Evolutionary conservation across 345 rosid genomes (phyloP), one percentile per base, ranked within the genome.

Genomic region (Eucalyptus cloeziana): DNA sequence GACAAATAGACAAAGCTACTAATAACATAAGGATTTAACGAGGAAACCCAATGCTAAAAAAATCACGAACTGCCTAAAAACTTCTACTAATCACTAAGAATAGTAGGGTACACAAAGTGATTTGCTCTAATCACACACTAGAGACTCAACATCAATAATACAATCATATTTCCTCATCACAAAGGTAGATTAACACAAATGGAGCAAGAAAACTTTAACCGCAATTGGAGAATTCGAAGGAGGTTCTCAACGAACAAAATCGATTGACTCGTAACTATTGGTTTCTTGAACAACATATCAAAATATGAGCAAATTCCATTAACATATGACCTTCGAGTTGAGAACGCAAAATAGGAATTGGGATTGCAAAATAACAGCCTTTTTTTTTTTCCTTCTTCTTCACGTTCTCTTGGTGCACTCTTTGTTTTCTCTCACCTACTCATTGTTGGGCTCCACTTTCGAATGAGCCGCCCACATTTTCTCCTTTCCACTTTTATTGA

Each of bases 251-350:
- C 0, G 13, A 56, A 56, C 27, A 9, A 56, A 56, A 24, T 24
- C 3, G 3, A 2, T 56, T 1, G 3, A 56, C 5, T 24, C 2
- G 6, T 56, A 56, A 56, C 3, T 9, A 1, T 56, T 24, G 30
- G 6, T 56, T 56, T 56, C 13, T 9, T 56, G 62, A 56, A 56
- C 13, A 22, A 24, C 2, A 56, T 22, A 10, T 24, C 27, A 0
- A 22, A 56, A 56, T 56, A 22, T 56, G 27, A 56, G 62, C 3
- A 22, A 24, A 56, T 56, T 56, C 6, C 12, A 56, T 56, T 12
- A 10, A 56, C 1, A 0, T 56, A 22, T 56, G 62, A 24, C 13
- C 62, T 56, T 24, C 3, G 1, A 56, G 27, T 56, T 0, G 4
- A 0, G 62, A 56, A 1, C 5, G 27, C 27, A 54, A 54, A 54